Evolutionary conservation across 495 filamentous ascomycete species (phyloP).

Genomic region (Penicillium argentinense): DNA sequence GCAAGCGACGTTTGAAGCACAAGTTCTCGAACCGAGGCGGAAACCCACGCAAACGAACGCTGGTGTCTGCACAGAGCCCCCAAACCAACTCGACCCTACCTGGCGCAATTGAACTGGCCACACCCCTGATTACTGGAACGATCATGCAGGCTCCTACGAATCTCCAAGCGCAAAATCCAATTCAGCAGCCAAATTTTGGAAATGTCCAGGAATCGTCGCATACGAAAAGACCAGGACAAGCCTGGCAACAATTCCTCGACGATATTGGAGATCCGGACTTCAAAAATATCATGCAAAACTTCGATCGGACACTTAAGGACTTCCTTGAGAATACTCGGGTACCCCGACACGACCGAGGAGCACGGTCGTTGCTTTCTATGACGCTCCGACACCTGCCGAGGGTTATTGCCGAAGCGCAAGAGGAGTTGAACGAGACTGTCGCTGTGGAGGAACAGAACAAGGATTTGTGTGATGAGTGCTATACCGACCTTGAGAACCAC

Average conservation of each 20-base stretch:
- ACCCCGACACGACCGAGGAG: slow-evolving; percentile 18
- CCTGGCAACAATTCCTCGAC: slow-evolving; percentile 44
- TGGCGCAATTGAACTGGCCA: slow-evolving; percentile 48
- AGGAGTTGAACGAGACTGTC: slow-evolving; percentile 52
- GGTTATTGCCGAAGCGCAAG: slow-evolving; percentile 62
- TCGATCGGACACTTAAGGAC: slow-evolving; percentile 40
- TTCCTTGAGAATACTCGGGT: slow-evolving; percentile 39
- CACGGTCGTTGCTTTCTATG: slow-evolving; percentile 64
- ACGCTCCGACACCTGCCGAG: slow-evolving; percentile 61
- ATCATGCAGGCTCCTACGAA: slow-evolving; percentile 22
- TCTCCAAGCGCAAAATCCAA: slow-evolving; percentile 11
- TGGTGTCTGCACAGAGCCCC: slow-evolving; percentile 39
- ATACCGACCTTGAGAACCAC: slow-evolving; percentile 64
- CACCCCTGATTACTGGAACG: slow-evolving; percentile 45
- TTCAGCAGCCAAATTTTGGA: not conserved
- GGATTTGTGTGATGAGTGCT: slow-evolving; percentile 54
- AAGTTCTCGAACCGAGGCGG: slow-evolving; percentile 39
- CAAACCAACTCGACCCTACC: slow-evolving; percentile 39
- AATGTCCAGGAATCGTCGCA: not conserved
- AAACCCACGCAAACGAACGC: slow-evolving; percentile 24
- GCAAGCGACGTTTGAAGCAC: slow-evolving; percentile 36
- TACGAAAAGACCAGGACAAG: slow-evolving; percentile 33
- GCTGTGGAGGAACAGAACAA: slow-evolving; percentile 47
- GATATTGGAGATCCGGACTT: slow-evolving; percentile 35
- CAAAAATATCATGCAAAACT: slow-evolving; percentile 36